Percentiles rank a stretch among this genome's conserved stretches.
Evolutionary conservation across 2,329 filamentous ascomycete species (phyloP).

Genomic region (Pseudogymnoascus destructans): DNA sequence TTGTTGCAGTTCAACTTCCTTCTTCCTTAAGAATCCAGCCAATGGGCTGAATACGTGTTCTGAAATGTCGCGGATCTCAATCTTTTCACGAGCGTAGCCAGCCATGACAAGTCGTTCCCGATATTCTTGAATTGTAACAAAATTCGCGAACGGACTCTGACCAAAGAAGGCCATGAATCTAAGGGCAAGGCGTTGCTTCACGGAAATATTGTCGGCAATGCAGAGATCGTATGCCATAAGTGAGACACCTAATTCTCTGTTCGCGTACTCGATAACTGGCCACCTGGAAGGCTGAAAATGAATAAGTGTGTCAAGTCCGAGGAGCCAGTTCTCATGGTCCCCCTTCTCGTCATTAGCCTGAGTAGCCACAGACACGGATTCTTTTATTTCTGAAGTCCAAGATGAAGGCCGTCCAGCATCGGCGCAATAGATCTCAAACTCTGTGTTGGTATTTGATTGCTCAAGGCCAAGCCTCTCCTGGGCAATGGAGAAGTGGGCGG

Average conservation of each 20-base stretch:
- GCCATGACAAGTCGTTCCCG: slow-evolving; percentile 31
- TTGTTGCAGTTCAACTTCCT: slow-evolving; percentile 25
- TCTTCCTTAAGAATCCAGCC: slow-evolving; percentile 31
- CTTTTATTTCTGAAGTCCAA: slow-evolving; percentile 12
- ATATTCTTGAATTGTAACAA: slow-evolving; percentile 28
- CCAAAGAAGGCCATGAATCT: slow-evolving; percentile 8
- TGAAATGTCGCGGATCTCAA: slow-evolving; percentile 38
- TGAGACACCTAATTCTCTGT: slow-evolving; percentile 11
- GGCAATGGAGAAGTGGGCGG: slow-evolving; percentile 11
- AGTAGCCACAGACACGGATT: not conserved
- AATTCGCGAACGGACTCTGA: slow-evolving; percentile 12
- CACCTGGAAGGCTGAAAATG: slow-evolving; percentile 13
- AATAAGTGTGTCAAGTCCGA: slow-evolving; percentile 13
- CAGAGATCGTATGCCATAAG: slow-evolving; percentile 14
- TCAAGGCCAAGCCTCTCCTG: slow-evolving; percentile 6
- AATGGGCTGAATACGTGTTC: slow-evolving; percentile 39
- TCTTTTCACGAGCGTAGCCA: slow-evolving; percentile 33
- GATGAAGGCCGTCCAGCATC: slow-evolving; percentile 11
- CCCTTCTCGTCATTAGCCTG: not conserved
- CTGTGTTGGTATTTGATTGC: not conserved
- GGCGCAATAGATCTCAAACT: slow-evolving; percentile 12
- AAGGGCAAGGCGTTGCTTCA: slow-evolving; percentile 2
- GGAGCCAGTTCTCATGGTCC: slow-evolving; percentile 10
- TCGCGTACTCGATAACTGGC: slow-evolving; percentile 11
- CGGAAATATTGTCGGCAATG: slow-evolving; percentile 10